Base-by-base conservation (phyloP, 192 early-diverging fungal species). In the Entomortierella parvispora region DNA sequence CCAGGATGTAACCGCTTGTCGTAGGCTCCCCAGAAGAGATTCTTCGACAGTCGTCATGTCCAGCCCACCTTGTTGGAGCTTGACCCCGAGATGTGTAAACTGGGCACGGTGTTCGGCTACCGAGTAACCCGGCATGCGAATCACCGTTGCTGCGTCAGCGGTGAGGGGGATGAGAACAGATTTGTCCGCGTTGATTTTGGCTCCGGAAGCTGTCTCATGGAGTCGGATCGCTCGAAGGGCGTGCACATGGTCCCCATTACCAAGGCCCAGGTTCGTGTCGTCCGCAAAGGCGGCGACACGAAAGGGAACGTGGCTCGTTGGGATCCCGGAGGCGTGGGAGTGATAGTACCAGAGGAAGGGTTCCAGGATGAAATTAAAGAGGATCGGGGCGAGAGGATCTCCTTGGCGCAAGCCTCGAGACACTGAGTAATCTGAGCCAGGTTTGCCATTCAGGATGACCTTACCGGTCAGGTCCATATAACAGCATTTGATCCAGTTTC, bases 401-500 rank as follows among this genome's bases (percentile, higher is more conserved):
- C 57, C 57, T 26, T 45, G 57, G 1, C 57, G 22, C 6, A 44
- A 18, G 1, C 57, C 57, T 10, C 57, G 34, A 3, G 25, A 9
- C 10, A 58, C 42, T 2, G 0, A 15, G 25, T 44, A 58, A 4
- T 37, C 20, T 11, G 37, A 9, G 8, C 23, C 15, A 22, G 22
- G 5, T 10, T 22, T 7, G 1, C 57, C 57, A 18, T 58, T 58
- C 53, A 34, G 0, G 11, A 58, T 6, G 2, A 7, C 2, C 22
- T 22, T 2, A 28, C 12, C 43, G 6, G 23, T 26, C 40, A 44
- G 57, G 22, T 58, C 25, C 12, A 7, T 45, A 12, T 58, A 58
- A 42, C 32, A 58, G 23, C 57, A 22, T 23, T 23, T 11, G 23
- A 58, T 58, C 57, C 57, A 58, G 34, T 42, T 58, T 8, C 56